These are phyloP conservation scores for Tirmania nivea DNA, from an alignment of 495 filamentous ascomycete genomes.

Conservation along the genomic window DNA sequence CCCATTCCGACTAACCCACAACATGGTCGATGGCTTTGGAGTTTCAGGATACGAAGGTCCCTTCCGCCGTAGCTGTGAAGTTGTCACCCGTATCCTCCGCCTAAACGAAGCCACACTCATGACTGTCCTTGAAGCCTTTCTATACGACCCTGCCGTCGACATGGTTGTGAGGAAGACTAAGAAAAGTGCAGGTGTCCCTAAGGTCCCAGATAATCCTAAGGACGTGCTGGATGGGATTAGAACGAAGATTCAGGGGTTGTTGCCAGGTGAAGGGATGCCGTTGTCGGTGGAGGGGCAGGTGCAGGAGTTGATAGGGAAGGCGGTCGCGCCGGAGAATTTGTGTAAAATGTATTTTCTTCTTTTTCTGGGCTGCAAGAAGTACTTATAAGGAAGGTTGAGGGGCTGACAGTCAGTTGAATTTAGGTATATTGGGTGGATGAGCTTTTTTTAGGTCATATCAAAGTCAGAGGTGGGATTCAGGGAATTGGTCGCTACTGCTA, in stretches of 20 bases:
- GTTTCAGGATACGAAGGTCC: constrained; percentile 80
- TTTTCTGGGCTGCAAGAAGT: background rate
- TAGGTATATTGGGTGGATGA: constrained; percentile 78
- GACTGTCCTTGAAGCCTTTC: constrained; percentile 88
- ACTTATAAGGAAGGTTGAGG: background rate
- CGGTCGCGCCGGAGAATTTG: constrained; percentile 53
- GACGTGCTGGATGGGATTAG: constrained; percentile 76
- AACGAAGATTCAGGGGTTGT: constrained; percentile 63
- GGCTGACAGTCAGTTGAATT: background rate
- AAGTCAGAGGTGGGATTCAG: no score
- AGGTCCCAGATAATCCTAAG: constrained; percentile 64
- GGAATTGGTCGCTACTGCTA: no score
- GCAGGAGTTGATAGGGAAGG: constrained; percentile 70
- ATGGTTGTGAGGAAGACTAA: constrained; percentile 49
- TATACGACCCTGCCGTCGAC: constrained; percentile 90
- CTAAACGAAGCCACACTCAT: constrained; percentile 89
- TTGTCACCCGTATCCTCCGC: constrained; percentile 61
- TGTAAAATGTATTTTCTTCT: constrained; percentile 44
- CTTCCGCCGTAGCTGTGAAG: constrained; percentile 75
- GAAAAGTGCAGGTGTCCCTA: constrained; percentile 27
- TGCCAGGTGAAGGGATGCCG: constrained; percentile 70
- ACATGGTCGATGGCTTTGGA: constrained; percentile 94
- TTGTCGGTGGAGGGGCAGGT: constrained; percentile 90
- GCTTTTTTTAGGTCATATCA: constrained; percentile 41
- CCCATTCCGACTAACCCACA: constrained; percentile 94